Percentiles rank a stretch among this genome's conserved stretches.
Conservation (phyloP, 2,329 filamentous ascomycete genomes). For the Camptophora hylomeconis region DNA sequence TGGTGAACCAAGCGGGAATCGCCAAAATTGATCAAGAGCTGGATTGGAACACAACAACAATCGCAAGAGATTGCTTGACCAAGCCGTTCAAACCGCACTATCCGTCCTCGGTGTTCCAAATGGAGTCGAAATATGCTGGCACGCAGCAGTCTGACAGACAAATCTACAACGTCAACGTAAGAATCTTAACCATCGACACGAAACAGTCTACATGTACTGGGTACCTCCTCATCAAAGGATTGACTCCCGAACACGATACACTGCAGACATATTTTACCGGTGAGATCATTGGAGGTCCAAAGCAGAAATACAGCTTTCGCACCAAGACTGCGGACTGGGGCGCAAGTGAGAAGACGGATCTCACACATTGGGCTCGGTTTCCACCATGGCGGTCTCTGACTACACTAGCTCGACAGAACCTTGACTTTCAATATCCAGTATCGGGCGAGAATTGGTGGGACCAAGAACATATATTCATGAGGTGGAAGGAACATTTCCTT, state of each 20-base stretch:
- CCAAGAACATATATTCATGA: constrained; percentile 88
- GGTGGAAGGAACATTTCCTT: constrained; percentile 97
- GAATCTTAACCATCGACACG: constrained; percentile 94
- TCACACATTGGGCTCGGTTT: constrained; percentile 89
- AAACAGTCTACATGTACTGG: constrained; percentile 88
- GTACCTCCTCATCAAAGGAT: constrained; percentile 91
- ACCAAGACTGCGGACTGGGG: constrained; percentile 87
- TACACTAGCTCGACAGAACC: constrained; percentile 40
- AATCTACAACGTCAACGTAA: constrained; percentile 88
- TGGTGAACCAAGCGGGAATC: constrained; percentile 5
- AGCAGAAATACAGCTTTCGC: constrained; percentile 77
- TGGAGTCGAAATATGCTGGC: constrained; percentile 77
- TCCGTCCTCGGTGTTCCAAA: constrained; percentile 74
- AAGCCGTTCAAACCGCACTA: constrained; percentile 56
- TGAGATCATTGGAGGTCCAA: constrained; percentile 67
- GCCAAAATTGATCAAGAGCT: constrained; percentile 13
- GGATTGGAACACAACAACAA: constrained; percentile 8
- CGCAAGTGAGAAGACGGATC: constrained; percentile 77
- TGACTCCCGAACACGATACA: constrained; percentile 94
- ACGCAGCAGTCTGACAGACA: constrained; percentile 89
- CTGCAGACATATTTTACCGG: constrained; percentile 96
- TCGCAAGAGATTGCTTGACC: constrained; percentile 1
- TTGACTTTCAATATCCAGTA: constrained; percentile 16
- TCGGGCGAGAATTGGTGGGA: constrained; percentile 44
- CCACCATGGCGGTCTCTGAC: constrained; percentile 68